These are phyloP conservation scores for Coccomyxa subellipsoidea DNA, from an alignment of 163 green algal genomes.

Conservation along the genomic window DNA sequence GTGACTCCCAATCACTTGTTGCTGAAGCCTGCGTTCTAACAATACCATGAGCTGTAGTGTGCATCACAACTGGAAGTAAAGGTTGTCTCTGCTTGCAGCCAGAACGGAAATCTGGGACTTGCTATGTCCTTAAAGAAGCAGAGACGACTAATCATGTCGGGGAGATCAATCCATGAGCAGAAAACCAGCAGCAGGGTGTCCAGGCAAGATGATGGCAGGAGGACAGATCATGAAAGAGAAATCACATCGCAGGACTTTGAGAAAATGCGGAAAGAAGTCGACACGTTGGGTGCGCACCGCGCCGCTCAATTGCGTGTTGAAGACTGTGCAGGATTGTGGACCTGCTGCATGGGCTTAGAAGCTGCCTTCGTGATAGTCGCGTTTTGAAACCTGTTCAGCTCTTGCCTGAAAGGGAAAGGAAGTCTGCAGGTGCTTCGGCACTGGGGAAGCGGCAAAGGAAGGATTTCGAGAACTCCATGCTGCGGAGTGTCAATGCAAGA, in stretches of 20 bases:
- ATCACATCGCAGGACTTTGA: not conserved
- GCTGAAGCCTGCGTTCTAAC: not conserved
- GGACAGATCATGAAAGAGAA: not conserved
- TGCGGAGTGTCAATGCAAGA: not conserved
- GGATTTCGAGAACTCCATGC: not conserved
- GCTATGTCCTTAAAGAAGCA: not conserved
- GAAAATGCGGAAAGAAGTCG: slow-evolving; percentile 3
- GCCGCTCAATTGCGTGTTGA: no score
- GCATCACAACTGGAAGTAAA: not conserved
- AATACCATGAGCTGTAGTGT: not conserved
- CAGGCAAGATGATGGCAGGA: not conserved
- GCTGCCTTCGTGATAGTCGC: no score
- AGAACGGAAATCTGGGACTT: not conserved
- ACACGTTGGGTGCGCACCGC: not conserved
- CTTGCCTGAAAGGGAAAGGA: not conserved
- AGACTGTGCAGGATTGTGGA: no score
- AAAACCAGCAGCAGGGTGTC: not conserved
- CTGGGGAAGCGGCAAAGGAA: not conserved
- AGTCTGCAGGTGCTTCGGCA: not conserved
- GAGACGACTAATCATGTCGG: not conserved
- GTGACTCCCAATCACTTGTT: not conserved
- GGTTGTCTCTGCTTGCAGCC: not conserved
- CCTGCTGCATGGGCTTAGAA: no score
- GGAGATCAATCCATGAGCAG: not conserved
- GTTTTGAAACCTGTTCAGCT: no score